These are phyloP conservation scores for Tetraselmis chui DNA, from an alignment of 139 green algal species.

Conservation along the genomic window DNA sequence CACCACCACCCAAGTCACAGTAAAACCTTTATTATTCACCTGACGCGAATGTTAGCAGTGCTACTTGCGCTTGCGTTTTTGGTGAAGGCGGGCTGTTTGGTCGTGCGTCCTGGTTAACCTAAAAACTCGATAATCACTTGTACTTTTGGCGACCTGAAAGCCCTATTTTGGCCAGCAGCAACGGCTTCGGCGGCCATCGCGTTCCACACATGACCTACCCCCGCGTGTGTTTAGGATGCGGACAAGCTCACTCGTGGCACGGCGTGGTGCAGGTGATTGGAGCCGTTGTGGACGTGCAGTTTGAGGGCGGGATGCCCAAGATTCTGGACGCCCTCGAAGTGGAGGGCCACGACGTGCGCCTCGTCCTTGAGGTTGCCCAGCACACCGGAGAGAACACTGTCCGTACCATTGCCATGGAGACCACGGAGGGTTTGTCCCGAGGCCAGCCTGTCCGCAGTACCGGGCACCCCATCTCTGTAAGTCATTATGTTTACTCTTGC, in stretches of 20 bases:
- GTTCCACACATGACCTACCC: background rate
- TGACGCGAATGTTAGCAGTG: no score
- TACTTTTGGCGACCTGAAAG: no score
- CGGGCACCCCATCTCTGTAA: constrained; percentile 85
- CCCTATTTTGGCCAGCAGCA: background rate
- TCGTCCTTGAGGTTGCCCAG: constrained; percentile 97
- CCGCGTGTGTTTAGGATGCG: no score
- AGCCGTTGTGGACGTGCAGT: constrained; percentile 96
- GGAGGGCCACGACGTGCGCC: constrained; percentile 66
- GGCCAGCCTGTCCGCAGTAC: constrained; percentile 90
- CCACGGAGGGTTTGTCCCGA: constrained; percentile 90
- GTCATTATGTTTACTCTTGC: background rate
- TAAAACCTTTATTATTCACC: no score
- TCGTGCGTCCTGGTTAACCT: background rate
- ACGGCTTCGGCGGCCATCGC: background rate
- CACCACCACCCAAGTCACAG: no score
- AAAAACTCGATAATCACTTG: background rate
- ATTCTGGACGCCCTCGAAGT: constrained; percentile 92
- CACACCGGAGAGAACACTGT: constrained; percentile 97
- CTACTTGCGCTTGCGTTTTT: no score
- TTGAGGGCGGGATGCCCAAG: constrained; percentile 84
- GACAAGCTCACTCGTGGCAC: background rate
- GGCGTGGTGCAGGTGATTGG: constrained; percentile 78
- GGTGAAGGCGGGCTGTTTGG: background rate
- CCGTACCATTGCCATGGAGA: constrained; percentile 97